A percentile compares a stretch with the other conserved stretches of the same genome.
phyloP scores from a whole-genome alignment of 225 moss, liverwort and hornwort species.

The Antitrichia curtipendula region DNA sequence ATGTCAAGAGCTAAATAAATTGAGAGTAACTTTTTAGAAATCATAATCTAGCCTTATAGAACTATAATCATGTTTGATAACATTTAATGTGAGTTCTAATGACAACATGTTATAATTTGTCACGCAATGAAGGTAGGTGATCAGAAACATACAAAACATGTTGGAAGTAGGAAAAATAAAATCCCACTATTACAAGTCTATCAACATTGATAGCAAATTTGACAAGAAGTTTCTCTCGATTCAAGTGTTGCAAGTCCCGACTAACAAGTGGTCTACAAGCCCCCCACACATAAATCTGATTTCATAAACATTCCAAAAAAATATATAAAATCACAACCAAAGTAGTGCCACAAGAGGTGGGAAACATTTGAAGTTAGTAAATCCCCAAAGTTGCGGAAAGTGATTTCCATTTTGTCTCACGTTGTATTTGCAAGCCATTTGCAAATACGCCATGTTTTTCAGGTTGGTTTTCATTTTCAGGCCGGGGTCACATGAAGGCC shows the following conservation, averaged over 20 bases:
- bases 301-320: no score
- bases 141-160: no score
- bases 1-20: no score
- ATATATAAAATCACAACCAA: no score
- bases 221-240: no score
- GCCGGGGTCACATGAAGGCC: no score
- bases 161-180: neutral
- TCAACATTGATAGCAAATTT: neutral
- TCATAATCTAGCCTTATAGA: no score
- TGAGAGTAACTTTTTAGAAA: no score
- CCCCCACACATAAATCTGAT: neutral
- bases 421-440: neutral
- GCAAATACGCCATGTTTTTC: neutral
- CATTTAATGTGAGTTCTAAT: neutral
- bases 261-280: neutral
- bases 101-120: neutral
- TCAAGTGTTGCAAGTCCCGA: neutral
- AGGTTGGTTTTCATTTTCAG: no score
- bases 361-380: neutral
- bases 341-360: fast-evolving
- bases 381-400: neutral
- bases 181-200: neutral
- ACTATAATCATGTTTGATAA: neutral
- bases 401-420: neutral
- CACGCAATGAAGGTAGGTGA: no score